These are phyloP conservation scores for Suhomyces choctaworum DNA, from an alignment of 1,139 yeast species.

Conservation along the genomic window DNA sequence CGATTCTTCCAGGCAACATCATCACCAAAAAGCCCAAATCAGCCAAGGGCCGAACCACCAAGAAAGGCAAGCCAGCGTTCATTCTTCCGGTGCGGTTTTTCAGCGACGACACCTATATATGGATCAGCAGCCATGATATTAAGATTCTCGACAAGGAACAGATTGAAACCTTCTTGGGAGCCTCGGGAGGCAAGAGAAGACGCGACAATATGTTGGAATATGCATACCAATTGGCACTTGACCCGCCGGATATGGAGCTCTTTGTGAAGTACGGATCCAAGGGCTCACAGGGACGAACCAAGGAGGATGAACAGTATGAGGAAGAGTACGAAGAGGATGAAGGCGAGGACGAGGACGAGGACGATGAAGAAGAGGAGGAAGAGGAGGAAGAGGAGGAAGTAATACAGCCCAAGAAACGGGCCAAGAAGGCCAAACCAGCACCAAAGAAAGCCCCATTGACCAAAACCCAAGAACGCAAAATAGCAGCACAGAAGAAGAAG, in stretches of 20 bases:
- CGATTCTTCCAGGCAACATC: slow-evolving; percentile 56
- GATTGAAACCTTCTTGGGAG: slow-evolving; percentile 31
- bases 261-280: slow-evolving; percentile 46
- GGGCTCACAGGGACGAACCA: slow-evolving; percentile 21
- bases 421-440: slow-evolving; percentile 1
- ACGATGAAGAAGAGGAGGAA: slow-evolving; percentile 18
- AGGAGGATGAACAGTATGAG: slow-evolving; percentile 22
- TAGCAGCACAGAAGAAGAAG: slow-evolving; percentile 26
- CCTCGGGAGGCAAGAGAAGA: slow-evolving; percentile 26
- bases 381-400: slow-evolving; percentile 17
- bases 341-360: slow-evolving; percentile 22
- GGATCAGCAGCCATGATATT: slow-evolving; percentile 53
- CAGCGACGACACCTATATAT: slow-evolving; percentile 66
- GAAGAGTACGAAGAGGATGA: slow-evolving; percentile 22
- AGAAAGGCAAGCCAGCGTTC: slow-evolving; percentile 21
- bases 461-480: slow-evolving; percentile 14
- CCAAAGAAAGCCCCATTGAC: slow-evolving; percentile 12
- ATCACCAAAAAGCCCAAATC: slow-evolving; percentile 48
- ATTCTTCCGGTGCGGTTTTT: slow-evolving; percentile 57
- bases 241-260: slow-evolving; percentile 45
- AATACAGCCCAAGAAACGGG: slow-evolving; percentile 5
- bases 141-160: slow-evolving; percentile 27
- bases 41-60: slow-evolving; percentile 21
- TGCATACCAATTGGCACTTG: slow-evolving; percentile 42
- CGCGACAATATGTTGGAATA: slow-evolving; percentile 38